Conservation (phyloP, 345 rosid species). For the Balakata baccata region DNA sequence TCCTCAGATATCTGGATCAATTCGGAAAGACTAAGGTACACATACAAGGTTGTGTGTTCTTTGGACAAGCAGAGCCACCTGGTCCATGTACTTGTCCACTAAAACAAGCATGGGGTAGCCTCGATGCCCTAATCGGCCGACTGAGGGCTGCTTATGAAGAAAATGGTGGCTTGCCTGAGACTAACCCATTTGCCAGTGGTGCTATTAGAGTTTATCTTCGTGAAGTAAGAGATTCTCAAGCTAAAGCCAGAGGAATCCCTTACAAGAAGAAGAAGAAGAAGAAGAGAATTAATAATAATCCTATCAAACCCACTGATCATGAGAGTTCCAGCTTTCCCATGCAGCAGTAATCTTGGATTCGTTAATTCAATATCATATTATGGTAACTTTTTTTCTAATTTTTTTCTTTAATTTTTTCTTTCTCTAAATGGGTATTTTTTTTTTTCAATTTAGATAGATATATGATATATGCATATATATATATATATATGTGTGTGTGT, state of each 20-base stretch:
- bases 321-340: conserved; percentile 35
- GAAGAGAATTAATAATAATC: conserved; percentile 1
- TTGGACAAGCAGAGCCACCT: conserved; percentile 76
- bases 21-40: conserved; percentile 91
- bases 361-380: not conserved
- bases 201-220: conserved; percentile 64
- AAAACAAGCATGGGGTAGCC: conserved; percentile 91
- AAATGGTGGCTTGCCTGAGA: conserved; percentile 76
- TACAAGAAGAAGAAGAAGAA: conserved; percentile 89
- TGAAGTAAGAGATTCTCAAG: conserved; percentile 82
- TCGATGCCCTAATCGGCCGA: conserved; percentile 87
- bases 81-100: conserved; percentile 82
- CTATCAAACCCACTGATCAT: conserved; percentile 28
- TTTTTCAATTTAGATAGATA: no score
- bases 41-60: conserved; percentile 68
- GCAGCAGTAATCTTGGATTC: conserved; percentile 37
- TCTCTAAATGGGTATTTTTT: not conserved
- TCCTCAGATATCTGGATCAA: conserved; percentile 75
- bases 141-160: conserved; percentile 84
- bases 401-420: not conserved
- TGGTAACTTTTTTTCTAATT: not conserved
- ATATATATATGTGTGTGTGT: no score
- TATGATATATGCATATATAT: not conserved
- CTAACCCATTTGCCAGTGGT: conserved; percentile 77
- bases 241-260: conserved; percentile 82